Evolutionary conservation across 805 yeast genomes (phyloP).

Genomic region (Saccharomycopsis fodiens): DNA sequence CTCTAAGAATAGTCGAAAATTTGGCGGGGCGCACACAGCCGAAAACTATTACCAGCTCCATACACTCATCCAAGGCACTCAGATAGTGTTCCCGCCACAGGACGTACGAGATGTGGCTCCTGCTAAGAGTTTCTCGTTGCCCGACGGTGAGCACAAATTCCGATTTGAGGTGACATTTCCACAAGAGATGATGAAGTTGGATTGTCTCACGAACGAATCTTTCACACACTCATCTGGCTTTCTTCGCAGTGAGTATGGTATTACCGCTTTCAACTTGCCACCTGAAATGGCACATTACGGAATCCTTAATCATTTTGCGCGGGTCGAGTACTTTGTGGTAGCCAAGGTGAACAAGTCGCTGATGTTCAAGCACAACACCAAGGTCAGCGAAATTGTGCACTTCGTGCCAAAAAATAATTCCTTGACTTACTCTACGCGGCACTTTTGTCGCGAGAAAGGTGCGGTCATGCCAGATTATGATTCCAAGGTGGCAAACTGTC

Average conservation of each 20-base stretch:
- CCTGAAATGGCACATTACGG: neutral
- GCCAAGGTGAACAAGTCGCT: neutral
- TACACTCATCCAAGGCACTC: neutral
- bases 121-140: neutral
- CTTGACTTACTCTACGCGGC: neutral
- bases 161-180: neutral
- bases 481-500: neutral
- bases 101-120: neutral
- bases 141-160: neutral
- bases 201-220: neutral
- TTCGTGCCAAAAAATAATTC: neutral
- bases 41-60: neutral
- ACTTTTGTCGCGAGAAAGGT: neutral
- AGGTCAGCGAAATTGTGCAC: neutral
- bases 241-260: neutral
- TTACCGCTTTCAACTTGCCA: neutral
- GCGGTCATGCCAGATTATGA: neutral
- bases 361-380: neutral
- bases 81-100: neutral
- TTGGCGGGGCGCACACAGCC: neutral
- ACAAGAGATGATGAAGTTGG: neutral
- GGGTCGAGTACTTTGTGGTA: neutral
- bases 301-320: neutral
- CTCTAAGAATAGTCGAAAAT: neutral
- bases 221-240: neutral